Conservation (phyloP, 371 early-diverging fungal genomes). For the Sanchytrium tribonematis region DNA sequence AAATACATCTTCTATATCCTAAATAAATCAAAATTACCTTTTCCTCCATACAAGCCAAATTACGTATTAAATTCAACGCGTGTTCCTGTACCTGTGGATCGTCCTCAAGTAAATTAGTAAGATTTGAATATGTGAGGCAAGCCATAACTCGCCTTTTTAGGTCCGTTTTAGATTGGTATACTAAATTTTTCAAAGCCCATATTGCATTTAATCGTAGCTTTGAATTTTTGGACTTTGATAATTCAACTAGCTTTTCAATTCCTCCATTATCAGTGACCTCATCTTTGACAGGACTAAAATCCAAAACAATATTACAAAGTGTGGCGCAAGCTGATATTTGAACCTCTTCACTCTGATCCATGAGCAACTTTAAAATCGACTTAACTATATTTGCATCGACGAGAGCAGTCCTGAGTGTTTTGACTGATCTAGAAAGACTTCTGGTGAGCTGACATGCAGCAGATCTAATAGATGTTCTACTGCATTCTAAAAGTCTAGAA, state of each 20-base stretch:
- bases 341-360: slow-evolving; percentile 31
- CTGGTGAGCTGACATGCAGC: slow-evolving; percentile 54
- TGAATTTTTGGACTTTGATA: slow-evolving; percentile 20
- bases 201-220: slow-evolving; percentile 37
- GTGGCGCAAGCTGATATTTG: slow-evolving; percentile 46
- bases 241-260: slow-evolving; percentile 33
- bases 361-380: slow-evolving; percentile 38
- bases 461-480: slow-evolving; percentile 25
- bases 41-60: slow-evolving; percentile 35
- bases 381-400: slow-evolving; percentile 47
- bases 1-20: slow-evolving; percentile 37
- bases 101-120: slow-evolving; percentile 27
- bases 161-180: slow-evolving; percentile 34
- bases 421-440: slow-evolving; percentile 44
- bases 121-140: slow-evolving; percentile 26
- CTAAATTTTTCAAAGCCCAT: slow-evolving; percentile 56
- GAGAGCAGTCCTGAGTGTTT: slow-evolving; percentile 41
- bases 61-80: slow-evolving; percentile 42
- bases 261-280: slow-evolving; percentile 44
- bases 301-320: slow-evolving; percentile 54
- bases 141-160: slow-evolving; percentile 39
- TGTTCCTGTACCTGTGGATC: slow-evolving; percentile 40
- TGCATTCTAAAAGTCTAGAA: slow-evolving; percentile 32
- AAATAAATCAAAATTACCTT: slow-evolving; percentile 12
- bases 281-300: slow-evolving; percentile 63